These are phyloP conservation scores for Penicillium subrubescens DNA, from an alignment of 495 filamentous ascomycete genomes.

Conservation along the genomic window DNA sequence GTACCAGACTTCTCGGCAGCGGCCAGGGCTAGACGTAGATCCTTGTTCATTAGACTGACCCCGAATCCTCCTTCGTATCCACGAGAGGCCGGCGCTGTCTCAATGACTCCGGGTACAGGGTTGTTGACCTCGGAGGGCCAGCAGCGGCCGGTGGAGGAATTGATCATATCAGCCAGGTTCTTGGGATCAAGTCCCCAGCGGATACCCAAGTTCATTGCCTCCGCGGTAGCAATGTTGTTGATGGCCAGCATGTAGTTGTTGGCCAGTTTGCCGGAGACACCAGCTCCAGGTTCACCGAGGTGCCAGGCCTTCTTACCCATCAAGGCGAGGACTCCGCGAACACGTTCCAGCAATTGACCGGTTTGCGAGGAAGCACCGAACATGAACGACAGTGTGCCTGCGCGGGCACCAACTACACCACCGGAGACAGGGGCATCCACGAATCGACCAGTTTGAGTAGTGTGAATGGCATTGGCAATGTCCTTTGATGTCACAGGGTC, in stretches of 20 bases:
- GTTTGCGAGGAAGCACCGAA: slow-evolving; percentile 62
- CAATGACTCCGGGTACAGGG: slow-evolving; percentile 82
- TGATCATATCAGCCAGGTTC: slow-evolving; percentile 77
- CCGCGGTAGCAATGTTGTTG: slow-evolving; percentile 88
- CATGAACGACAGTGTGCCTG: slow-evolving; percentile 84
- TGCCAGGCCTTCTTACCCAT: slow-evolving; percentile 86
- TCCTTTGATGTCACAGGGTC: slow-evolving; percentile 75
- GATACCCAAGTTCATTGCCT: slow-evolving; percentile 91
- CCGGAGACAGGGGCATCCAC: slow-evolving; percentile 85
- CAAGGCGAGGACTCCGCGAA: slow-evolving; percentile 63
- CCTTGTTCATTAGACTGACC: slow-evolving; percentile 82
- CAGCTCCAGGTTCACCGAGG: slow-evolving; percentile 76
- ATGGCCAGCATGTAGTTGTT: slow-evolving; percentile 94
- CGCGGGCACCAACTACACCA: slow-evolving; percentile 79
- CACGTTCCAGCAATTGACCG: slow-evolving; percentile 56
- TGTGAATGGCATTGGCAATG: slow-evolving; percentile 62
- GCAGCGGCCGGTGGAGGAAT: slow-evolving; percentile 81
- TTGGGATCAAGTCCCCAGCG: slow-evolving; percentile 82
- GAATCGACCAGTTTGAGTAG: slow-evolving; percentile 59
- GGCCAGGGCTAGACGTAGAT: slow-evolving; percentile 69
- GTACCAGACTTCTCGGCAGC: slow-evolving; percentile 71
- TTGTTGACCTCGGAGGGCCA: slow-evolving; percentile 95
- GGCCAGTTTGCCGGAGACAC: slow-evolving; percentile 82
- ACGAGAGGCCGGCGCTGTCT: slow-evolving; percentile 67
- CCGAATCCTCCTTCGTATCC: slow-evolving; percentile 85